These are phyloP conservation scores for Skeletonema marinoi DNA, from an alignment of 108 stramenopile genomes.

Conservation along the genomic window DNA sequence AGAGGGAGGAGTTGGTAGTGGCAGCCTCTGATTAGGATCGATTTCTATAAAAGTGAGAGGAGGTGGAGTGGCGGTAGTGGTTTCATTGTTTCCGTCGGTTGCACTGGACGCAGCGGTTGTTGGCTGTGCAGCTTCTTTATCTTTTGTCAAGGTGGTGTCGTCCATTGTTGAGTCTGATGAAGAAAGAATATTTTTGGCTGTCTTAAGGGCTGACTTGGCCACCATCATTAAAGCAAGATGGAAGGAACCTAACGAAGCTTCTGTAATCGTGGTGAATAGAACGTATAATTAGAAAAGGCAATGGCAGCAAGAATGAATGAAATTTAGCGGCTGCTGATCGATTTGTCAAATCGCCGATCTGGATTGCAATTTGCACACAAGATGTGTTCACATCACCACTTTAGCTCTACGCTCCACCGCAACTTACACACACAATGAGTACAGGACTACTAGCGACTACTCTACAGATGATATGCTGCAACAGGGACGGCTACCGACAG, in stretches of 20 bases:
- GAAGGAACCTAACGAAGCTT: background rate
- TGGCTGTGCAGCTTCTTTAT: background rate
- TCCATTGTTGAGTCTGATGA: background rate
- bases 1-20: conserved; percentile 5
- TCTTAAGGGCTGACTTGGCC: background rate
- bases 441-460: too few relatives aligned
- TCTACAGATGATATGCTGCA: too few relatives aligned
- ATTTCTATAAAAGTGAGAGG: conserved; percentile 18
- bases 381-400: too few relatives aligned
- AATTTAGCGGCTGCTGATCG: too few relatives aligned
- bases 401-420: too few relatives aligned
- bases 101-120: background rate
- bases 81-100: background rate
- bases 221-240: background rate
- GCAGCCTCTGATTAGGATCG: conserved; percentile 22
- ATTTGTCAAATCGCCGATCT: too few relatives aligned
- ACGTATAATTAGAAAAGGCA: too few relatives aligned
- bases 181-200: background rate
- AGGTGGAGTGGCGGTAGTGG: background rate
- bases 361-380: too few relatives aligned
- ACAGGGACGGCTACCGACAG: too few relatives aligned
- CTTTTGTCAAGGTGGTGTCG: background rate
- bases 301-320: too few relatives aligned
- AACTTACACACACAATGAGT: too few relatives aligned
- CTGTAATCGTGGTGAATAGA: background rate